Base-by-base conservation (phyloP, 2,329 filamentous ascomycete species). In the Diaporthe citrichinensis region DNA sequence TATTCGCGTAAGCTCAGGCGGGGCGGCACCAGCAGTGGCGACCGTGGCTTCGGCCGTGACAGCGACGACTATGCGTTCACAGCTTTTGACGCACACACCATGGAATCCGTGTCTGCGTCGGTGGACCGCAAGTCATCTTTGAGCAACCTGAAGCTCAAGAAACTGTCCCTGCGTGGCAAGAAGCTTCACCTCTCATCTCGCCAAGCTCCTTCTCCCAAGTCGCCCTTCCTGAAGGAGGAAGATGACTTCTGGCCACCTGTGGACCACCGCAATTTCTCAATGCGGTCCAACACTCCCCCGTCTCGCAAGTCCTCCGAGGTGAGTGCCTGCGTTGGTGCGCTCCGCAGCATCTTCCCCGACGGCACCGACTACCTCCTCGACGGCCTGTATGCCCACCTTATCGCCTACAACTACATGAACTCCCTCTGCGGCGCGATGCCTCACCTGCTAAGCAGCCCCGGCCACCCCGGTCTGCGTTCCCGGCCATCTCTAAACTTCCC, bases 351-450 rank as follows among this genome's bases (percentile, higher is more conserved):
- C 69, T 91, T 92, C 79, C 86, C 87, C 0, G 78, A 81, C 3
- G 89, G 87, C 31, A 87, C 88, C 2, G 88, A 90, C 76, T 88
- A 89, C 78, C 86, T 91, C 8, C 91, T 90, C 79, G 89, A 92
- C 71, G 88, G 90, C 0, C 81, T 92, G 8, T 92, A 91, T 78
- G 90, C 90, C 0, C 90, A 92, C 78, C 84, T 92, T 12, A 82
- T 92, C 5, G 90, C 88, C 0, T 91, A 90, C 81, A 92, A 91
- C 81, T 92, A 92, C 82, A 83, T 92, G 71, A 81, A 81, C 59
- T 80, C 82, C 7, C 78, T 87, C 14, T 85, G 83, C 68, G 41
- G 76, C 3, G 57, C 62, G n/a, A 46, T 74, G 44, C 67, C 69
- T 20, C 69, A 62, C 23, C 62, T 72, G 3, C 31, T 36, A 2